Percentiles rank a stretch among this genome's conserved stretches.
Conservation (phyloP, 139 green algal species). For the Chlorella vulgaris region DNA sequence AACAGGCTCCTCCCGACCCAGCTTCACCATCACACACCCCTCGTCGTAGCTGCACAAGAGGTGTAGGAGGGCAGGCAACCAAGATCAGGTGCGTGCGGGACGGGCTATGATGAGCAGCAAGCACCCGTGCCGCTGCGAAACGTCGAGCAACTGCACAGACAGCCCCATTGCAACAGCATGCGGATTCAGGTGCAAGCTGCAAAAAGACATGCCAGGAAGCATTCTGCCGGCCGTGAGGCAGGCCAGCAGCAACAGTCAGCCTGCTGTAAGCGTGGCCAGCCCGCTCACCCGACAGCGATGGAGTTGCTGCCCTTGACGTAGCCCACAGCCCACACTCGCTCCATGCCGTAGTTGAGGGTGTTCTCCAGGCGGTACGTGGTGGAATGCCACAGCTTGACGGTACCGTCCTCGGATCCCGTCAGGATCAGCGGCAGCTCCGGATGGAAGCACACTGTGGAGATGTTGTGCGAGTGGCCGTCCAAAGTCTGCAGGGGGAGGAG, state of each 20-base stretch:
- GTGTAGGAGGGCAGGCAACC: background rate
- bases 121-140: background rate
- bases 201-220: background rate
- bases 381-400: slow-evolving; percentile 95
- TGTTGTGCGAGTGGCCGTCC: slow-evolving; percentile 81
- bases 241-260: background rate
- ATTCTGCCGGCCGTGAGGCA: no score
- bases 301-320: slow-evolving; percentile 88
- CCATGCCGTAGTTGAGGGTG: slow-evolving; percentile 97
- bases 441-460: slow-evolving; percentile 94
- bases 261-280: background rate
- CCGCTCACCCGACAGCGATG: slow-evolving; percentile 36
- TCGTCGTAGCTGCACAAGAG: slow-evolving; percentile 86
- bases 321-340: slow-evolving; percentile 94
- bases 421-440: slow-evolving; percentile 98
- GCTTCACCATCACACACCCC: slow-evolving; percentile 91
- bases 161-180: background rate
- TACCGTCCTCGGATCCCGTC: slow-evolving; percentile 94
- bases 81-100: background rate
- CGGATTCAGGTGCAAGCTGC: background rate
- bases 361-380: slow-evolving; percentile 95
- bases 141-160: no score
- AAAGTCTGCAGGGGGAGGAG: slow-evolving; percentile 1
- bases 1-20: slow-evolving; percentile 97
- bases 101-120: no score